These are phyloP conservation scores for Drosera spatulata DNA, from an alignment of 179 eudicot genomes.

Conservation along the genomic window DNA sequence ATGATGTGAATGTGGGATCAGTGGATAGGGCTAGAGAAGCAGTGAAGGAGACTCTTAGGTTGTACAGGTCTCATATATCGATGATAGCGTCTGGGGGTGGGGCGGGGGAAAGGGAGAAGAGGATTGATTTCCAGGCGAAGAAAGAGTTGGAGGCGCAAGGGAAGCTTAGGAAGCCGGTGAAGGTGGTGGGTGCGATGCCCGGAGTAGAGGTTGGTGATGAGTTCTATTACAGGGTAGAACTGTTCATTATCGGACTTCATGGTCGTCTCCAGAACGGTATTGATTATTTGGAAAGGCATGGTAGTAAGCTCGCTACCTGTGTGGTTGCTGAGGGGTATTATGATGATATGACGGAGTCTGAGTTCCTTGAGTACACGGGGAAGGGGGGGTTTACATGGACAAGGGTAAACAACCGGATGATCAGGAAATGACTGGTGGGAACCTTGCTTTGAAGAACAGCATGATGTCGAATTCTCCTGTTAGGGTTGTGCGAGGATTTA, in stretches of 20 bases:
- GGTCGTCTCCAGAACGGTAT: constrained; percentile 12
- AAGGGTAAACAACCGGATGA: constrained; percentile 5
- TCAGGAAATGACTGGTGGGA: constrained; percentile 21
- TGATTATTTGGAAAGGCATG: constrained; percentile 8
- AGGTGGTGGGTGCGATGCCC: constrained; percentile 16
- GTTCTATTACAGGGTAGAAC: constrained; percentile 19
- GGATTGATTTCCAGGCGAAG: background rate
- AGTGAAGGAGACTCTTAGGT: too few species aligned
- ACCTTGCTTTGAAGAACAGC: constrained; percentile 30
- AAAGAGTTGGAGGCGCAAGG: background rate
- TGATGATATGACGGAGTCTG: constrained; percentile 8
- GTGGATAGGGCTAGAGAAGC: too few species aligned
- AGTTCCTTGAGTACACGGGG: constrained; percentile 18
- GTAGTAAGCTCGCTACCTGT: constrained; percentile 14
- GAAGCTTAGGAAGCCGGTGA: background rate
- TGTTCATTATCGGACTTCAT: constrained; percentile 21
- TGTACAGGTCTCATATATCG: too few species aligned
- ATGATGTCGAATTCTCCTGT: constrained; percentile 7
- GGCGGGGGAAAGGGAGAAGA: background rate
- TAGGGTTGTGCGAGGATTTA: constrained; percentile 20
- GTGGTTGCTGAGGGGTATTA: constrained; percentile 21
- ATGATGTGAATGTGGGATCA: too few species aligned
- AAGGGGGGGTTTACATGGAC: constrained; percentile 17
- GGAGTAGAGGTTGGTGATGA: constrained; percentile 31
- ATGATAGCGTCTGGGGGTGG: too few species aligned